Percentiles rank a stretch among this genome's conserved stretches.
Conservation (phyloP, 2,329 filamentous ascomycete genomes). For the Colletotrichum acutatum region DNA sequence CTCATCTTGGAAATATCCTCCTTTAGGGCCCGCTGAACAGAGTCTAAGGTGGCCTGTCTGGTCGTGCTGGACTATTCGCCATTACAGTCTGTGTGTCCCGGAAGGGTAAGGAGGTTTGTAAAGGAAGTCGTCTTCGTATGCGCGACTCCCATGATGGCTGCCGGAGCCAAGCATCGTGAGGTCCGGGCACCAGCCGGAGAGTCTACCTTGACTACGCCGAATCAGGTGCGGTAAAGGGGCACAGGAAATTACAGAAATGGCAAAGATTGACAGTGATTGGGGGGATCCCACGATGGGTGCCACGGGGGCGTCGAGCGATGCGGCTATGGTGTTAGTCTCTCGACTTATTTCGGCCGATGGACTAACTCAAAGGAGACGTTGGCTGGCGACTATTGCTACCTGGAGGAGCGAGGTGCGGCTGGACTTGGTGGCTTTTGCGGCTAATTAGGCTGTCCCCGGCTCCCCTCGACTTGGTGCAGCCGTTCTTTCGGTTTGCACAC, state of each 20-base stretch:
- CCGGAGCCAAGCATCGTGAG: slow-evolving; percentile 15
- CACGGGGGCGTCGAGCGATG: slow-evolving; percentile 13
- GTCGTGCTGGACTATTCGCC: not conserved
- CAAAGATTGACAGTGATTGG: slow-evolving; percentile 32
- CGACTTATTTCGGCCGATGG: slow-evolving; percentile 10
- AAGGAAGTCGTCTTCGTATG: slow-evolving; percentile 9
- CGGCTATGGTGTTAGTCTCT: not conserved
- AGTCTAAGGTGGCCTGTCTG: not conserved
- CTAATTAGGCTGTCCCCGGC: not conserved
- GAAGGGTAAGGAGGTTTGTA: slow-evolving; percentile 2
- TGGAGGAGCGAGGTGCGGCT: not conserved
- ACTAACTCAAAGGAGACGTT: slow-evolving; percentile 18
- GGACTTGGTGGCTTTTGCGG: not conserved
- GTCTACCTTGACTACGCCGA: not conserved
- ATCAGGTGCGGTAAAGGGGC: slow-evolving; percentile 19
- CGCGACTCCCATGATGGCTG: slow-evolving; percentile 2
- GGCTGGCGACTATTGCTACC: not conserved
- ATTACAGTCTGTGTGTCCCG: not conserved
- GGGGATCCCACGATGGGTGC: slow-evolving; percentile 22
- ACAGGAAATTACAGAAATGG: slow-evolving; percentile 32
- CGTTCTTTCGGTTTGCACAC: not conserved
- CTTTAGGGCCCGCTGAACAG: not conserved
- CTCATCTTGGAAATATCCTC: not conserved
- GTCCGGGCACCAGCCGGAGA: slow-evolving; percentile 20
- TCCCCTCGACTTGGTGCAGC: not conserved